Percentiles rank a stretch among this genome's conserved stretches.
These are phyloP conservation scores for Westerdykella sp. DNA, from an alignment of 2,329 filamentous ascomycete species.

Conservation along the genomic window DNA sequence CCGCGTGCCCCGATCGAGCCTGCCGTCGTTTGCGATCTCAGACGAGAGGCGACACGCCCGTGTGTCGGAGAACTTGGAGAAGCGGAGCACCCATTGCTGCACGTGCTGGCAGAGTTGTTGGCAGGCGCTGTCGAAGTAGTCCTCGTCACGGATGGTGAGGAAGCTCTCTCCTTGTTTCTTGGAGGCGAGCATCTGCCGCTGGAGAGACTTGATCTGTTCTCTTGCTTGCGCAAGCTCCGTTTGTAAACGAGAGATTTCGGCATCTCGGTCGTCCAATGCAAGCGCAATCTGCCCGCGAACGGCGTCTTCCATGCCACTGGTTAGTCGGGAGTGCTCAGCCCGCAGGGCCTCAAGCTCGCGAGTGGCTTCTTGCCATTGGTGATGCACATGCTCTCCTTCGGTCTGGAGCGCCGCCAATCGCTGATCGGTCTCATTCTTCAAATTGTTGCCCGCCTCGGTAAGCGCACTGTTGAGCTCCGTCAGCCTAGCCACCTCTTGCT, in stretches of 20 bases:
- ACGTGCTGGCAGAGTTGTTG: constrained; percentile 93
- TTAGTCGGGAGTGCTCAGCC: constrained; percentile 56
- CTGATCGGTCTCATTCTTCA: constrained; percentile 68
- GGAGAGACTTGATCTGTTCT: constrained; percentile 54
- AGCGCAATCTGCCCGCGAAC: constrained; percentile 56
- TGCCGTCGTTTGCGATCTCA: constrained; percentile 64
- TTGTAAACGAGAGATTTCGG: constrained; percentile 72
- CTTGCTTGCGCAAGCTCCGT: constrained; percentile 68
- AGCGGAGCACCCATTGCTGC: constrained; percentile 94
- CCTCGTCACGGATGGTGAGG: constrained; percentile 75
- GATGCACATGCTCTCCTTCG: constrained; percentile 52
- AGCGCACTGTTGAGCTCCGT: constrained; percentile 78
- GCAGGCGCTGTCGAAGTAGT: constrained; percentile 91
- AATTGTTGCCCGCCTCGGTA: constrained; percentile 66
- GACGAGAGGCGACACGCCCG: constrained; percentile 75
- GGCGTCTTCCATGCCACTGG: constrained; percentile 56
- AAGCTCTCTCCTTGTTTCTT: constrained; percentile 61
- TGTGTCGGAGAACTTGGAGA: constrained; percentile 96
- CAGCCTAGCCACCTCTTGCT: constrained; percentile 73
- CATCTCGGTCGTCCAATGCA: constrained; percentile 72
- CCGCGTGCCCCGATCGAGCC: constrained; percentile 28
- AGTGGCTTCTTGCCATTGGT: constrained; percentile 53
- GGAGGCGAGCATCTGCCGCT: constrained; percentile 54
- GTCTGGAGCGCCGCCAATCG: constrained; percentile 62
- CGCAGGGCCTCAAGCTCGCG: constrained; percentile 65